Percentiles rank a stretch among this genome's conserved stretches.
Conservation (phyloP, 2,329 filamentous ascomycete genomes). For the Xylariaceae sp. region DNA sequence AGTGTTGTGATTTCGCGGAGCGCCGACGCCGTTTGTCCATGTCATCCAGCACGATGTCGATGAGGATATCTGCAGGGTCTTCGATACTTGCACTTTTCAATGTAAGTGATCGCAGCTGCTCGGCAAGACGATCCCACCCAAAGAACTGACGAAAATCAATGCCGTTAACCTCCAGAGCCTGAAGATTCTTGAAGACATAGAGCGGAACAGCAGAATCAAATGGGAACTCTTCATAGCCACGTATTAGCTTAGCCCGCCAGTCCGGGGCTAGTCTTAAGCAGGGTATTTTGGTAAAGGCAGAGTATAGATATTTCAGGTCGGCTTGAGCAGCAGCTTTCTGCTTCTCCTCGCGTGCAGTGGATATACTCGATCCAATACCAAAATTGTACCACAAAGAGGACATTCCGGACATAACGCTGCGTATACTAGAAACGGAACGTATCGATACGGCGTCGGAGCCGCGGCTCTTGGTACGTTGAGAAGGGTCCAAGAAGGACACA, state of each 20-base stretch:
- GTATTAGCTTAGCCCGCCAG: slow-evolving; percentile 82
- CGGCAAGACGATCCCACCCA: slow-evolving; percentile 90
- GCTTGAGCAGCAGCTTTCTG: slow-evolving; percentile 81
- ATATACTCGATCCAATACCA: slow-evolving; percentile 74
- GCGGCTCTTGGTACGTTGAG: slow-evolving; percentile 73
- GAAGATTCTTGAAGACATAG: slow-evolving; percentile 96
- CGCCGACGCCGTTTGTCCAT: slow-evolving; percentile 87
- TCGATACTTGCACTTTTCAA: slow-evolving; percentile 84
- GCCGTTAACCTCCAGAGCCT: slow-evolving; percentile 88
- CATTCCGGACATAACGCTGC: slow-evolving; percentile 97
- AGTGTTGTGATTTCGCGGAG: slow-evolving; percentile 80
- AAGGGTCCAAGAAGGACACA: slow-evolving; percentile 87
- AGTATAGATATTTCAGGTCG: slow-evolving; percentile 94
- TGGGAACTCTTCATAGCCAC: slow-evolving; percentile 94
- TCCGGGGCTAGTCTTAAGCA: slow-evolving; percentile 88
- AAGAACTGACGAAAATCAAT: slow-evolving; percentile 97
- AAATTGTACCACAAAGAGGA: slow-evolving; percentile 88
- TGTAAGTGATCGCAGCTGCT: slow-evolving; percentile 85
- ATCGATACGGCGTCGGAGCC: slow-evolving; percentile 85
- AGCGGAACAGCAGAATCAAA: slow-evolving; percentile 96
- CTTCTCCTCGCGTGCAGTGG: slow-evolving; percentile 78
- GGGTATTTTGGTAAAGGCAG: slow-evolving; percentile 96
- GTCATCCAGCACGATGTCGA: slow-evolving; percentile 92
- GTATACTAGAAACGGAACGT: slow-evolving; percentile 91
- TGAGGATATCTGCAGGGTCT: slow-evolving; percentile 83